phyloP scores from a whole-genome alignment of 2,329 filamentous ascomycete species.

The Aspergillus sojae region DNA sequence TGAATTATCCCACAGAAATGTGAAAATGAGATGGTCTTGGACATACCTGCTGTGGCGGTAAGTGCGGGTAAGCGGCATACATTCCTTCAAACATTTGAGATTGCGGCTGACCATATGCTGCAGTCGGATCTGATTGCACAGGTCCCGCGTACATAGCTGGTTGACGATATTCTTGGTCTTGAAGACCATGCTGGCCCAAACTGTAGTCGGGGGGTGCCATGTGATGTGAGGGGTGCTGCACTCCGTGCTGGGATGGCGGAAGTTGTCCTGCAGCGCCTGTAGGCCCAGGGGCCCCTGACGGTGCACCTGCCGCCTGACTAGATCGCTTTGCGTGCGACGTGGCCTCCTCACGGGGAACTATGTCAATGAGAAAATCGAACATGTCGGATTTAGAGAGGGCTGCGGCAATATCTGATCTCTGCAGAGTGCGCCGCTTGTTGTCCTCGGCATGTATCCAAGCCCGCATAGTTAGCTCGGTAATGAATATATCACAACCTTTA shows the following conservation, averaged over 20 bases:
- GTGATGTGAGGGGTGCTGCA: constrained; percentile 57
- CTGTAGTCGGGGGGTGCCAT: constrained; percentile 62
- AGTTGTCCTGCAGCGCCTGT: constrained; percentile 40
- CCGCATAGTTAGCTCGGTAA: constrained; percentile 97
- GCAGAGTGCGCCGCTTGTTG: constrained; percentile 93
- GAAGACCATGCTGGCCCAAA: constrained; percentile 64
- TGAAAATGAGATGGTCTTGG: not conserved
- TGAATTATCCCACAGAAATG: not conserved
- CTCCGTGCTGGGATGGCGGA: constrained; percentile 49
- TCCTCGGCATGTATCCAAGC: constrained; percentile 99
- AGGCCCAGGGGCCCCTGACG: constrained; percentile 50
- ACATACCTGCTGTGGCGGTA: constrained; percentile 80
- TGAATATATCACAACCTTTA: constrained; percentile 98
- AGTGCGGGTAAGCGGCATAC: constrained; percentile 74
- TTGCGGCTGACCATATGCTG: constrained; percentile 75
- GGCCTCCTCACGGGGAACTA: constrained; percentile 94
- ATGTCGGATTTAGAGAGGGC: constrained; percentile 97
- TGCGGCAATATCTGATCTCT: constrained; percentile 94
- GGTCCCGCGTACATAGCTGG: constrained; percentile 80
- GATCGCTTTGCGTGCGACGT: constrained; percentile 80
- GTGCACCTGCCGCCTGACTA: constrained; percentile 50
- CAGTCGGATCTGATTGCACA: constrained; percentile 71
- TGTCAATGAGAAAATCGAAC: constrained; percentile 99
- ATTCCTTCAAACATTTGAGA: constrained; percentile 81
- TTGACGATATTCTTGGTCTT: constrained; percentile 79